These are phyloP conservation scores for Candida silvatica DNA, from an alignment of 805 yeast genomes.

Conservation along the genomic window DNA sequence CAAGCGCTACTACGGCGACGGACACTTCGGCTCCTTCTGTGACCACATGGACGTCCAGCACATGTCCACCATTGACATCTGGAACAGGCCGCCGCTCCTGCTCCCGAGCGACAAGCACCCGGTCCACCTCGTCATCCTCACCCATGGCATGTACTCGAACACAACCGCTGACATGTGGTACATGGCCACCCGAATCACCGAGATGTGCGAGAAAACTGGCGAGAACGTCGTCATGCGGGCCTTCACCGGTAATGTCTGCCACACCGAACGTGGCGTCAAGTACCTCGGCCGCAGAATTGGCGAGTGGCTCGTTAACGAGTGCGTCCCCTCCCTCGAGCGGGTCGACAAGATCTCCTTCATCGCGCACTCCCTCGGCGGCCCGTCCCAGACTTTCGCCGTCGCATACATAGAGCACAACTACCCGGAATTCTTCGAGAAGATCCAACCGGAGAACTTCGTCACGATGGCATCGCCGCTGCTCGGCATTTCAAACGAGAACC, in stretches of 20 bases:
- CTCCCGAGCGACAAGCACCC: constrained; percentile 33
- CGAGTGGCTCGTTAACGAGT: constrained; percentile 52
- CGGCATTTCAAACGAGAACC: constrained; percentile 85
- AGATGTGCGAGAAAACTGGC: constrained; percentile 28
- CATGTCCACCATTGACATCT: constrained; percentile 57
- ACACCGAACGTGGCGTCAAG: constrained; percentile 83
- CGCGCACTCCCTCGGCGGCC: constrained; percentile 92
- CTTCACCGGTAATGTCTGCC: constrained; percentile 73
- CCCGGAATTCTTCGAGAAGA: constrained; percentile 59
- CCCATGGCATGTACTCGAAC: constrained; percentile 92
- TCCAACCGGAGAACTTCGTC: constrained; percentile 71
- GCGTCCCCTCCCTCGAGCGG: constrained; percentile 27
- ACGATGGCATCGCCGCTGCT: constrained; percentile 82
- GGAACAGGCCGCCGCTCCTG: constrained; percentile 58
- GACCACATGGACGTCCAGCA: constrained; percentile 34
- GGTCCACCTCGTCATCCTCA: constrained; percentile 73
- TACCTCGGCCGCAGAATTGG: constrained; percentile 79
- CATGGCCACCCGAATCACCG: constrained; percentile 71
- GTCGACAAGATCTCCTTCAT: constrained; percentile 71
- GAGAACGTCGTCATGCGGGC: constrained; percentile 79
- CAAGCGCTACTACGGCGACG: constrained; percentile 19
- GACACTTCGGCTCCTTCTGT: constrained; percentile 12
- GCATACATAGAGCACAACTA: constrained; percentile 63
- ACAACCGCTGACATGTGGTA: constrained; percentile 85
- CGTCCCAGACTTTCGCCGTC: constrained; percentile 83